Percentiles rank a stretch among this genome's conserved stretches.
Evolutionary conservation across 2,329 filamentous ascomycete genomes (phyloP).

Genomic region (Mycosphaerella sp.): DNA sequence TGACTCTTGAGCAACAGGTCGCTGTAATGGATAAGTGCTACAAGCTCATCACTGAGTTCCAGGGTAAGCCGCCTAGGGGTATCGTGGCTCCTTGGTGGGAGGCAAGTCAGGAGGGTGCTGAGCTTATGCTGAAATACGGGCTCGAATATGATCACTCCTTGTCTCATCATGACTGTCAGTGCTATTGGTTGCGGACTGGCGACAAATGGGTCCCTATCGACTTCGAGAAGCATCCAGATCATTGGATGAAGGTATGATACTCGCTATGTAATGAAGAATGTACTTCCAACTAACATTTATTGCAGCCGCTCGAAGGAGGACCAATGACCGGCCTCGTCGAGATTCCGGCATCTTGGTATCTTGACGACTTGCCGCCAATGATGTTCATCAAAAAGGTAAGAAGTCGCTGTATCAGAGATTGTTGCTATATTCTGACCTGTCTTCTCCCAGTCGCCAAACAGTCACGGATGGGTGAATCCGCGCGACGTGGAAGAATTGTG

Average conservation of each 20-base stretch:
- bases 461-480: conserved; percentile 54
- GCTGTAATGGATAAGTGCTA: conserved; percentile 71
- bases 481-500: conserved; percentile 60
- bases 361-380: conserved; percentile 56
- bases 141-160: conserved; percentile 66
- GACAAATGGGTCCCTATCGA: conserved; percentile 65
- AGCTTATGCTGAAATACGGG: conserved; percentile 59
- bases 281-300: neutral
- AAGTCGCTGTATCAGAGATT: no score
- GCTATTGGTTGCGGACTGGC: conserved; percentile 58
- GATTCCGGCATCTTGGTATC: conserved; percentile 61
- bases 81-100: conserved; percentile 75
- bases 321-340: conserved; percentile 58
- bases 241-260: conserved; percentile 51
- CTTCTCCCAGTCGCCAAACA: conserved; percentile 45
- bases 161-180: conserved; percentile 59
- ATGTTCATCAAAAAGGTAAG: conserved; percentile 60
- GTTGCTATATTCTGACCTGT: neutral
- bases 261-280: neutral
- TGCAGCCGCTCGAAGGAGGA: conserved; percentile 50
- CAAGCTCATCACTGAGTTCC: conserved; percentile 63
- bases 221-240: conserved; percentile 54
- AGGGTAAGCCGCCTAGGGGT: conserved; percentile 62
- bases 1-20: conserved; percentile 68
- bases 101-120: conserved; percentile 59